A percentile compares a stretch with the other conserved stretches of the same genome.
Conservation (phyloP, 2,329 filamentous ascomycete genomes). For the Trichoderma asperellum region DNA sequence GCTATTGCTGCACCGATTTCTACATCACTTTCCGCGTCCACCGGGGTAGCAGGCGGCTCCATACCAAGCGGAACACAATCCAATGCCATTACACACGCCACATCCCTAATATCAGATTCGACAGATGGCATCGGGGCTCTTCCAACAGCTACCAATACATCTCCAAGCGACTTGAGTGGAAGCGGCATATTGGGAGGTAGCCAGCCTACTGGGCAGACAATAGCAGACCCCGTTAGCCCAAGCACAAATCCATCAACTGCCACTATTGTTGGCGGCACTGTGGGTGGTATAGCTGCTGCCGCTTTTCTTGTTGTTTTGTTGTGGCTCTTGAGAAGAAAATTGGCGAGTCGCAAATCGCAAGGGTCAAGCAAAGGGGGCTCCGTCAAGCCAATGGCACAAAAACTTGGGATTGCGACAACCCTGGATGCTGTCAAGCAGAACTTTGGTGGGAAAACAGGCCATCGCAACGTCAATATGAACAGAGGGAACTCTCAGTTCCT, state of each 20-base stretch:
- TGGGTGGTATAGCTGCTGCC: slow-evolving; percentile 51
- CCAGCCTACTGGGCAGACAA: slow-evolving; percentile 3
- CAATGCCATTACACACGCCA: background rate
- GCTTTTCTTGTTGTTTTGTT: slow-evolving; percentile 53
- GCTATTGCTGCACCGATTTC: background rate
- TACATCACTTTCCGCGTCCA: background rate
- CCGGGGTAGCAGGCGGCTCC: background rate
- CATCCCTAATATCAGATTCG: background rate
- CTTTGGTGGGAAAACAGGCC: slow-evolving; percentile 7
- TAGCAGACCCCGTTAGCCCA: background rate
- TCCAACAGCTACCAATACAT: background rate
- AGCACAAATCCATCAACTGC: slow-evolving; percentile 33
- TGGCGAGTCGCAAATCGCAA: slow-evolving; percentile 19
- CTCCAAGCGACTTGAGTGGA: background rate
- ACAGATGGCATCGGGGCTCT: background rate
- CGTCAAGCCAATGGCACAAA: slow-evolving; percentile 42
- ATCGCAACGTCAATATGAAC: slow-evolving; percentile 52
- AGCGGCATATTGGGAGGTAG: background rate
- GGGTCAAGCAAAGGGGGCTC: slow-evolving; percentile 47
- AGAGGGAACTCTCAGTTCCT: slow-evolving; percentile 59
- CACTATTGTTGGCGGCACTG: slow-evolving; percentile 55
- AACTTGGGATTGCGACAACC: background rate
- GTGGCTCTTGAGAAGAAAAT: slow-evolving; percentile 55
- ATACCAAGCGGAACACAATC: background rate
- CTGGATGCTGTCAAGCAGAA: slow-evolving; percentile 7